A percentile compares a stretch with the other conserved stretches of the same genome.
Evolutionary conservation across 345 rosid genomes (phyloP).

Genomic region (Lumnitzera littorea): DNA sequence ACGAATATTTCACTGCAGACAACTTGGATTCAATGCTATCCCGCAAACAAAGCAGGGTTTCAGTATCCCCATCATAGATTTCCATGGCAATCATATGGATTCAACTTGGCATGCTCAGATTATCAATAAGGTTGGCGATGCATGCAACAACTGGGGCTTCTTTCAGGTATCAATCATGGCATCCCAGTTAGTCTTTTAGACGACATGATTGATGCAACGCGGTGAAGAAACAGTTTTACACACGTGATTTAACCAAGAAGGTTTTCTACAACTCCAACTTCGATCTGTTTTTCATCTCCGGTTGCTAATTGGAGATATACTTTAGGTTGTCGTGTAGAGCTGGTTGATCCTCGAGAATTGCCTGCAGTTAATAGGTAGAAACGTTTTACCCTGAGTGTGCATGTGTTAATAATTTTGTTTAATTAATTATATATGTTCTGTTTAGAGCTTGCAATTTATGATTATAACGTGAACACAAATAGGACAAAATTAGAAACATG

Average conservation of each 20-base stretch:
- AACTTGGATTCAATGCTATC: no score
- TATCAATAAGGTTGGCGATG: background rate
- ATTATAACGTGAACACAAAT: no score
- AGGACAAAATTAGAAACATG: no score
- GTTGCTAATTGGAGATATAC: constrained; percentile 22
- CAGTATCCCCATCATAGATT: constrained; percentile 11
- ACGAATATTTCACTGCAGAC: constrained; percentile 1
- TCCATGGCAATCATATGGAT: background rate
- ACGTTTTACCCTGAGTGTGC: no score
- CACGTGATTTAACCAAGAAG: constrained; percentile 8
- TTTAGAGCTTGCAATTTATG: no score
- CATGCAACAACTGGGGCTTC: constrained; percentile 18
- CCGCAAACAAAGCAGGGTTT: no score
- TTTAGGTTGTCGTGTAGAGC: constrained; percentile 6
- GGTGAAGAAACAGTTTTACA: constrained; percentile 16
- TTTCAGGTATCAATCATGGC: constrained; percentile 22
- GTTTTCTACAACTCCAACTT: constrained; percentile 7
- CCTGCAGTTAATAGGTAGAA: constrained; percentile 16
- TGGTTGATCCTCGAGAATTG: constrained; percentile 7
- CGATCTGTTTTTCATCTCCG: constrained; percentile 10
- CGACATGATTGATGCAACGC: constrained; percentile 11
- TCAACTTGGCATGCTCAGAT: background rate
- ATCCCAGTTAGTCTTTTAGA: constrained; percentile 7
- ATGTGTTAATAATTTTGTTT: no score
- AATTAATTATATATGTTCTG: background rate